Evolutionary conservation across 2,329 filamentous ascomycete species (phyloP), one percentile per base, ranked within the genome.

Genomic region (Coniochaeta sp.): DNA sequence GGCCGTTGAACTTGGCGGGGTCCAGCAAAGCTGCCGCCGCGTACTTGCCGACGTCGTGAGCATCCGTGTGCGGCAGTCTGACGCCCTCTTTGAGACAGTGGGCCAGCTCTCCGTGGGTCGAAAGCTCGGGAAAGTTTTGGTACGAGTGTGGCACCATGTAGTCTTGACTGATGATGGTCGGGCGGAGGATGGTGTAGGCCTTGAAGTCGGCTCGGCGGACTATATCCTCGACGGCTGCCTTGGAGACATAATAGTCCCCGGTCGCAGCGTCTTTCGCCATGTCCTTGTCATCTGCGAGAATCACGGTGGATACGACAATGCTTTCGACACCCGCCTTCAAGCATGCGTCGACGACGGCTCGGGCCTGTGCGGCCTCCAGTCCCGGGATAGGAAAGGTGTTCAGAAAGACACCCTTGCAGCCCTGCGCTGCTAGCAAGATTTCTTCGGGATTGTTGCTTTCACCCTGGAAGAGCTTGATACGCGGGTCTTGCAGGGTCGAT

Each of bases 401-500:
- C 0, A 68, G 57, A 44, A 74, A 74, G 9, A 63, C 72, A 2
- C 67, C 72, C 1, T 64, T 64, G 57, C 72, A 74, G 34, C 73
- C 74, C 26, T 69, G 63, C 0, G 73, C 72, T 2, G 74, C 74
- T 36, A 52, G 38, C 32, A 64, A 65, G 26, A 76, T 63, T 0
- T 64, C 68, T 0, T 74, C 69, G n/a, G 66, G 64, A 19, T 73
- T 67, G 7, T 62, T 64, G 63, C 69, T 74, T 14, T 74, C 70
- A 9, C 73, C 73, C 57, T 75, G 62, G 62, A 75, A 75, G 22
- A 76, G 9, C 0, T 69, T 73, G 40, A 75, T 65, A 4, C 63
- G 63, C 0, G 66, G 63, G 8, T 62, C 24, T 3, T 68, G 58
- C 16, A 75, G 62, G 58, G 66, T 38, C 1, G 60, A 7, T 0